Evolutionary conservation across 1,284 basidiomycete species (phyloP).

Genomic region (Sporisorium iseilematis-ciliati): DNA sequence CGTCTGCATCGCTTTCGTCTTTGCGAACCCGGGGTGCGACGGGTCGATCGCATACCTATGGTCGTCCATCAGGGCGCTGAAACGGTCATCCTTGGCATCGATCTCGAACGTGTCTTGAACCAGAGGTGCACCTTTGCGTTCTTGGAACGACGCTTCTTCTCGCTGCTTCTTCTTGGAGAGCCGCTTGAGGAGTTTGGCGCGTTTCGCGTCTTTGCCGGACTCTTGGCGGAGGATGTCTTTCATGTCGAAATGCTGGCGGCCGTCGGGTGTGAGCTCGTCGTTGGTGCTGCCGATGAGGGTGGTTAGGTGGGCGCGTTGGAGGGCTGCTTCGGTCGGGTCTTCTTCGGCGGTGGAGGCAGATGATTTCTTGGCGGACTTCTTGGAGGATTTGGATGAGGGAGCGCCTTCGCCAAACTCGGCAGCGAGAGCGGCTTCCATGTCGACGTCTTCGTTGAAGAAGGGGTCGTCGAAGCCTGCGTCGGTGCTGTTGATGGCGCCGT

Average conservation of each 20-base stretch:
- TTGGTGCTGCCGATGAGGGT: conserved; percentile 51
- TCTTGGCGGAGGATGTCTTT: conserved; percentile 89
- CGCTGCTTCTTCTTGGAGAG: conserved; percentile 56
- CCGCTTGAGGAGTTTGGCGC: conserved; percentile 48
- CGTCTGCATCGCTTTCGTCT: conserved; percentile 67
- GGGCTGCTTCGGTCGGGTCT: conserved; percentile 33
- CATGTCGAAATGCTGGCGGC: conserved; percentile 84
- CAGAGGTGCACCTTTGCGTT: conserved; percentile 70
- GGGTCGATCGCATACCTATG: conserved; percentile 95
- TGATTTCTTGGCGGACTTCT: conserved; percentile 23
- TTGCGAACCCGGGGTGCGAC: conserved; percentile 77
- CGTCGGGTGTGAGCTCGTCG: conserved; percentile 52
- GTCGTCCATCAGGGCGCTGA: conserved; percentile 88
- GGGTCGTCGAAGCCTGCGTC: conserved; percentile 73
- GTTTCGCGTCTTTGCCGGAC: conserved; percentile 73
- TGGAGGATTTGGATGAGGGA: conserved; percentile 61
- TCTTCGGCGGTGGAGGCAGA: not conserved
- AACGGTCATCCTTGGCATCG: conserved; percentile 88
- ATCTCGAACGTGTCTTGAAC: conserved; percentile 76
- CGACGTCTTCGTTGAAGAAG: conserved; percentile 72
- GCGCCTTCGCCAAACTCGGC: conserved; percentile 70
- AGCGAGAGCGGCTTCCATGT: conserved; percentile 64
- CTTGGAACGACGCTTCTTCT: conserved; percentile 46
- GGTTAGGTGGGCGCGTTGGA: conserved; percentile 37
- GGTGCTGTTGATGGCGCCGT: conserved; percentile 22